These are phyloP conservation scores for Pyrenula aspistea DNA, from an alignment of 495 filamentous ascomycete genomes.

Conservation along the genomic window DNA sequence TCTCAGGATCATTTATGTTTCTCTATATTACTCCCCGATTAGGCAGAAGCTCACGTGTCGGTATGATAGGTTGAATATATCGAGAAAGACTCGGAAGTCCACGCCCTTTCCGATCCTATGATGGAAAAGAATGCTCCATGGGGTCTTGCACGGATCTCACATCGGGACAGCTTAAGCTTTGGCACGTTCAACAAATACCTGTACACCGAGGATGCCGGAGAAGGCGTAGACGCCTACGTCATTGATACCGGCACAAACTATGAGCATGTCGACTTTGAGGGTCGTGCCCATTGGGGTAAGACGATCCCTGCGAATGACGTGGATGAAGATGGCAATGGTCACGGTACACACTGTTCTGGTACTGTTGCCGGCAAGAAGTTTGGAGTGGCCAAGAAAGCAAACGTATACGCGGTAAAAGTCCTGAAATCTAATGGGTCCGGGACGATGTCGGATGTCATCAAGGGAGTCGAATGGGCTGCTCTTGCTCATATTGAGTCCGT, in stretches of 20 bases:
- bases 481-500: conserved; percentile 62
- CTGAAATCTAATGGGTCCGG: conserved; percentile 94
- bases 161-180: conserved; percentile 76
- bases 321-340: conserved; percentile 92
- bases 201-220: conserved; percentile 79
- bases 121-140: conserved; percentile 89
- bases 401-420: conserved; percentile 94
- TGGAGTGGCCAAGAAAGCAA: conserved; percentile 98
- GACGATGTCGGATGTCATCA: conserved; percentile 96
- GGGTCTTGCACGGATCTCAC: conserved; percentile 96
- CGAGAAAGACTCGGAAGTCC: conserved; percentile 86
- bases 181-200: conserved; percentile 97
- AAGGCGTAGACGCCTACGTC: conserved; percentile 97
- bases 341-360: conserved; percentile 98
- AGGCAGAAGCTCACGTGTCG: conserved; percentile 5
- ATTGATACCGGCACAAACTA: conserved; percentile 96
- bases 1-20: too few relatives aligned
- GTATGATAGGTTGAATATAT: conserved; percentile 77
- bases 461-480: conserved; percentile 94
- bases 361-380: conserved; percentile 97
- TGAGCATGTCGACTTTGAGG: conserved; percentile 93
- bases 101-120: conserved; percentile 51
- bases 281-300: conserved; percentile 91
- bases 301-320: conserved; percentile 77
- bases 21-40: conserved; percentile 3